Base-by-base conservation (phyloP, 1,284 basidiomycete species). In the Cutaneotrichosporon mucoides region DNA sequence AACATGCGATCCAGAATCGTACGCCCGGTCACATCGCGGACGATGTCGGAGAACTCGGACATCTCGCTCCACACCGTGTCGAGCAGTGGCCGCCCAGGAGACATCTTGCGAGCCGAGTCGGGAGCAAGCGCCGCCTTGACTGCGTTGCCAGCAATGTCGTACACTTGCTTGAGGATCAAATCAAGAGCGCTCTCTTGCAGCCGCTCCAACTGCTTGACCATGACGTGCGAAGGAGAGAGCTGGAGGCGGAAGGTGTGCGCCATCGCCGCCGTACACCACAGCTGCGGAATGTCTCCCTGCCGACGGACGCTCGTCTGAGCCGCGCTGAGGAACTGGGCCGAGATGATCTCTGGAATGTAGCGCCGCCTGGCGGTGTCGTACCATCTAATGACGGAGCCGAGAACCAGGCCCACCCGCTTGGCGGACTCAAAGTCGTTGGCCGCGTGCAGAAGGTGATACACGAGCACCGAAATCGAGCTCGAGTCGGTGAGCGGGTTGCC, bases 331-430 rank as follows among this genome's bases (percentile, higher is more conserved):
- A 60, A 48, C 44, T 45, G 10, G 9, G 37, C 38, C 8, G 59
- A 48, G 12, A 60, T 24, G 38, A 60, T 52, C 54, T 60, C 55
- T 8, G 59, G 59, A 10, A 60, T 49, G 46, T 56, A 60, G 16
- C 50, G 55, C 12, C 52, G 59, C 10, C 51, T 52, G 3, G 54
- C 54, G 9, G 46, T 50, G 15, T 60, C 55, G 41, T 60, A 60
- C 59, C 59, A 60, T 24, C 43, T 37, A 16, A 55, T 37, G 4
- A 60, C 55, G 1, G 54, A 53, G n/a, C 59, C 59, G 33, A 60
- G 59, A 34, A 60, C 40, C 5, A 55, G 38, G 12, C 59, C 59
- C 3, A 55, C 59, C 0, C 55, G 55, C 34, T 46, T 53, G 2
- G 59, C 59, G 4, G 44, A 15, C 8, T 42, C 37, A 24, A 53